phyloP scores from a whole-genome alignment of 805 yeast species.

The Teunomyces kruisii region DNA sequence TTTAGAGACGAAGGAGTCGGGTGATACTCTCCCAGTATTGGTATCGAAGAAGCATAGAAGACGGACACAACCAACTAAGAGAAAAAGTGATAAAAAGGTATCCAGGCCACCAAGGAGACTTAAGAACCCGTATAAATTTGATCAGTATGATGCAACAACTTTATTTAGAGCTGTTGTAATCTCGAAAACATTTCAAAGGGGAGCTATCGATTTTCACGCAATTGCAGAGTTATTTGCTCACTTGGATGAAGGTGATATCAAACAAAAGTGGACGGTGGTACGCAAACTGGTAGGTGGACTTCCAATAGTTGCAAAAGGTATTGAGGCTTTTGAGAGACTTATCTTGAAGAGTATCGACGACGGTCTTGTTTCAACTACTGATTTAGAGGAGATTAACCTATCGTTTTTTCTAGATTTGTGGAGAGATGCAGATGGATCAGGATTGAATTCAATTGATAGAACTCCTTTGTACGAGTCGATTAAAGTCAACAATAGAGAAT shows the following conservation, averaged over 20 bases:
- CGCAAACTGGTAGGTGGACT: slow-evolving; percentile 49
- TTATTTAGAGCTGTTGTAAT: slow-evolving; percentile 67
- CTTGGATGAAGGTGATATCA: slow-evolving; percentile 43
- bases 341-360: slow-evolving; percentile 58
- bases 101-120: slow-evolving; percentile 11
- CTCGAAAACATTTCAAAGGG: slow-evolving; percentile 57
- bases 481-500: slow-evolving; percentile 49
- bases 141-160: slow-evolving; percentile 49
- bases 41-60: slow-evolving; percentile 15
- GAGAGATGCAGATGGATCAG: slow-evolving; percentile 51
- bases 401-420: slow-evolving; percentile 59
- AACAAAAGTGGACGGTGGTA: slow-evolving; percentile 69
- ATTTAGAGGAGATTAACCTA: slow-evolving; percentile 52
- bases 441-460: slow-evolving; percentile 24
- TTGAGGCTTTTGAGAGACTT: slow-evolving; percentile 67
- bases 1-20: neutral
- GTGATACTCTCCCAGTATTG: slow-evolving; percentile 9
- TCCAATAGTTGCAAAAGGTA: slow-evolving; percentile 55
- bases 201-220: slow-evolving; percentile 62
- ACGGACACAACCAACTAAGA: slow-evolving; percentile 13
- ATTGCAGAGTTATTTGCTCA: slow-evolving; percentile 52
- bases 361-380: slow-evolving; percentile 49
- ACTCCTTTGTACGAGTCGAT: slow-evolving; percentile 41
- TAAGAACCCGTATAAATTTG: slow-evolving; percentile 25
- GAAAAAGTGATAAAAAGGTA: slow-evolving; percentile 2